Evolutionary conservation across 371 early-diverging fungal genomes (phyloP).

Genomic region (Mucor indicus): DNA sequence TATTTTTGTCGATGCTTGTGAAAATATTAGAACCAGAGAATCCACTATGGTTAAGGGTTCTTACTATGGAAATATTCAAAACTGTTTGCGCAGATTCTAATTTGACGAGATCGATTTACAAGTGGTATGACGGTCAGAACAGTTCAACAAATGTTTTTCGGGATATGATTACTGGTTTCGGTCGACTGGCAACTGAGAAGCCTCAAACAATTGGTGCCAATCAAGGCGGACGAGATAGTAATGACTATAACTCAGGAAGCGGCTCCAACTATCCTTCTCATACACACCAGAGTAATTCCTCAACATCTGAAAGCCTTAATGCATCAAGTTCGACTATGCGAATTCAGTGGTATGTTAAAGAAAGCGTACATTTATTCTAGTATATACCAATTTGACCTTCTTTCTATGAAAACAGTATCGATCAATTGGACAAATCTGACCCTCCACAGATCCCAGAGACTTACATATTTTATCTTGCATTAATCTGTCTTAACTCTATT

Average conservation of each 20-base stretch:
- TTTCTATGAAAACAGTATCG: conserved; percentile 49
- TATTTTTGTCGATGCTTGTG: conserved; percentile 86
- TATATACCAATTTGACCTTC: background rate
- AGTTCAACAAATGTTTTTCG: conserved; percentile 75
- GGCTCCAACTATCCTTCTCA: conserved; percentile 2
- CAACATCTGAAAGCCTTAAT: conserved; percentile 33
- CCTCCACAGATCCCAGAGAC: conserved; percentile 86
- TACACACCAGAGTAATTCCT: conserved; percentile 1
- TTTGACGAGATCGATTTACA: conserved; percentile 67
- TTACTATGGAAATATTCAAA: conserved; percentile 85
- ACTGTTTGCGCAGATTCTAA: conserved; percentile 61
- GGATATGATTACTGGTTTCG: conserved; percentile 79
- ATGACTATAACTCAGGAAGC: conserved; percentile 24
- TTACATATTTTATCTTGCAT: conserved; percentile 79
- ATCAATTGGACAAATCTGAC: conserved; percentile 91
- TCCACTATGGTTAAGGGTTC: conserved; percentile 84
- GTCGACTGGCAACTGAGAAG: conserved; percentile 77
- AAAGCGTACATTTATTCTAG: background rate
- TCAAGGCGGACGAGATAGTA: conserved; percentile 50
- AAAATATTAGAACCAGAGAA: conserved; percentile 78
- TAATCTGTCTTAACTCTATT: conserved; percentile 64
- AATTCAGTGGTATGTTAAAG: conserved; percentile 65
- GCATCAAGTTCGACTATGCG: conserved; percentile 60
- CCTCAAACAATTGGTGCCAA: conserved; percentile 64
- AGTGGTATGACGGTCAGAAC: conserved; percentile 70